These are phyloP conservation scores for Yamagishiella unicocca DNA, from an alignment of 139 green algal species.

Conservation along the genomic window DNA sequence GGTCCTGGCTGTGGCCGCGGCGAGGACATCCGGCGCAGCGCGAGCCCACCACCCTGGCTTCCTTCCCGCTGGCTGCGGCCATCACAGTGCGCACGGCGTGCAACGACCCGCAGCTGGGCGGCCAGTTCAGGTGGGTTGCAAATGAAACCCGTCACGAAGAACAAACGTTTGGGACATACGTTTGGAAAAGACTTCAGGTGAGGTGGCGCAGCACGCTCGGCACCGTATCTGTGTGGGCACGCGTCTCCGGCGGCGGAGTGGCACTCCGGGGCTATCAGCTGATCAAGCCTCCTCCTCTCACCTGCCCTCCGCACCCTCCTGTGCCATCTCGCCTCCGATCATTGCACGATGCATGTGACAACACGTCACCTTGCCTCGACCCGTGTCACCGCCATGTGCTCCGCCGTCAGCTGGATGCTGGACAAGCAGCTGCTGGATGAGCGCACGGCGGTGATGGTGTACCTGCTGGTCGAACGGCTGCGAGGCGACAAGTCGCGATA, in stretches of 20 bases:
- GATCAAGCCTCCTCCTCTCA: too few relatives aligned
- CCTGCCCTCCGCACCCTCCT: too few relatives aligned
- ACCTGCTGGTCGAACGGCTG: conserved; percentile 73
- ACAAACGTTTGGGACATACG: too few relatives aligned
- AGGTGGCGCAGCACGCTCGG: too few relatives aligned
- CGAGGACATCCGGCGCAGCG: neutral
- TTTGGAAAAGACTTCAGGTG: too few relatives aligned
- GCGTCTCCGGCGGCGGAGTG: too few relatives aligned
- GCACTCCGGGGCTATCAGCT: too few relatives aligned
- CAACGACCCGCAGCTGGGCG: conserved; percentile 30
- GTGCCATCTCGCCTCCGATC: too few relatives aligned
- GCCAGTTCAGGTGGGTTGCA: conserved; percentile 44
- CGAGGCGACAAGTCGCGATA: conserved; percentile 47
- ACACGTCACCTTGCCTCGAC: too few relatives aligned
- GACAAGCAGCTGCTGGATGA: conserved; percentile 71
- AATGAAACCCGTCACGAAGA: too few relatives aligned
- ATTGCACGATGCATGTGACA: too few relatives aligned
- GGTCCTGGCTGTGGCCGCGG: conserved; percentile 37
- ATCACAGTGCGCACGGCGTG: conserved; percentile 51
- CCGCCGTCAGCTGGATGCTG: conserved; percentile 53
- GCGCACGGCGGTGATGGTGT: conserved; percentile 69
- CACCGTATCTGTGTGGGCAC: too few relatives aligned
- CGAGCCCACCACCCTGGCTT: conserved; percentile 44
- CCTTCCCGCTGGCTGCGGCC: conserved; percentile 52
- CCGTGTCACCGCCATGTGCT: neutral